Conservation (phyloP, 2,329 filamentous ascomycete species). For the Colletotrichum noveboracense region DNA sequence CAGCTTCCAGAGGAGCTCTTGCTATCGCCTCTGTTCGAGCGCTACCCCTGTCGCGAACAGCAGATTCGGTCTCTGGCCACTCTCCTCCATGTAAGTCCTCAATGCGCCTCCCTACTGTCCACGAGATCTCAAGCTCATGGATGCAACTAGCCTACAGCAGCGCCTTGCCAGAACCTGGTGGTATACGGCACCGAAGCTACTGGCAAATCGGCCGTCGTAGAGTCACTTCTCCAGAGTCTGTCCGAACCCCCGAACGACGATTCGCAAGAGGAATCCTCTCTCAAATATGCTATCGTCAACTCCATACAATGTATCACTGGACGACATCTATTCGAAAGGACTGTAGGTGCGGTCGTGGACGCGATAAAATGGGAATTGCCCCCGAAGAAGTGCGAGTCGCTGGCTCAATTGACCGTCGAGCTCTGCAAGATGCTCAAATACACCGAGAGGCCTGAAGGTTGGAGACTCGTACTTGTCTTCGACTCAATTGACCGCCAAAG, state of each 20-base stretch:
- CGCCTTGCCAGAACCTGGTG: conserved; percentile 76
- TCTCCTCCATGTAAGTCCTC: conserved; percentile 52
- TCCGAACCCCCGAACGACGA: conserved; percentile 32
- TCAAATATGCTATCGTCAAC: conserved; percentile 67
- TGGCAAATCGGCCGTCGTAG: conserved; percentile 78
- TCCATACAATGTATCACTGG: conserved; percentile 80
- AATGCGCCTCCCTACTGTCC: not conserved
- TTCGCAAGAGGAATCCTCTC: conserved; percentile 44
- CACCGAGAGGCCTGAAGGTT: conserved; percentile 35
- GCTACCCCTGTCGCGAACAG: conserved; percentile 61
- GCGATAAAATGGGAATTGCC: conserved; percentile 53
- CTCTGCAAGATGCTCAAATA: conserved; percentile 68
- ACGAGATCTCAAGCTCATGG: conserved; percentile 22
- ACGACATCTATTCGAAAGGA: conserved; percentile 78
- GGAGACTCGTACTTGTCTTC: conserved; percentile 81
- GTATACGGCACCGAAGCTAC: conserved; percentile 86
- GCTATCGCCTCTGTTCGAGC: conserved; percentile 47
- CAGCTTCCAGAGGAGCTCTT: conserved; percentile 57
- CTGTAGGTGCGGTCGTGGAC: conserved; percentile 62
- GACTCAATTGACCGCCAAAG: conserved; percentile 87
- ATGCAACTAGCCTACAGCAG: conserved; percentile 59
- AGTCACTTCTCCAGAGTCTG: conserved; percentile 61
- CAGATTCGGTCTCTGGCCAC: conserved; percentile 65
- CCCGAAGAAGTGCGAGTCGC: conserved; percentile 75
- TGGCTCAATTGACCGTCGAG: conserved; percentile 78